Evolutionary conservation across 202 grass and related monocot genomes (phyloP), one percentile per base, ranked within the genome.

Genomic region (Saccharum hybrid): DNA sequence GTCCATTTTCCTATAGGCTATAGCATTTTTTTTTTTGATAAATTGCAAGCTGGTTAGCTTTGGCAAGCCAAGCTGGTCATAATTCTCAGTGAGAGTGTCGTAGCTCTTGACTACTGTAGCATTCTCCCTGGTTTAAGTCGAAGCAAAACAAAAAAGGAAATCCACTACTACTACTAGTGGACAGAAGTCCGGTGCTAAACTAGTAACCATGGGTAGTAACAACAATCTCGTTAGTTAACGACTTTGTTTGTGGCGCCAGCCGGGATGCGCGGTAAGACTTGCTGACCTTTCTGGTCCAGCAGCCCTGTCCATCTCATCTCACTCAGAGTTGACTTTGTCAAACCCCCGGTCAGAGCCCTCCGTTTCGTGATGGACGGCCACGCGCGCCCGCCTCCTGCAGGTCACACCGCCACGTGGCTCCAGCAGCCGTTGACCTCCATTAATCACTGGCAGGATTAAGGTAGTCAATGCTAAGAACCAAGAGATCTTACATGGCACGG

Each of bases 351-450:
- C 9, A 34, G 10, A 12, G 11, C 65, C 37, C 36, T 41, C 11
- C 13, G 18, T 81, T 38, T 52, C 5, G 4, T 8, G 74, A 54
- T 79, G 31, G 48, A 36, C 59, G 41, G 69, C 31, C 31, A 3
- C 31, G 28, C 46, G 21, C 21, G 30, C 48, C 10, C 10, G 7
- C 30, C 76, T 1, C 18, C 76, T 9, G 43, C 0, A 52, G 45
- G 34, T 8, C 39, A 41, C 10, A 48, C 9, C n/a, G 68, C 69
- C 81, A 80, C 86, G 80, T 88, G 86, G 6, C 1, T 33, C 8
- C 11, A 0, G 0, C 21, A 21, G 19, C 69, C 63, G 51, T 84
- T 88, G 81, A 88, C 76, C 66, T 52, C 45, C 23, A 26, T 66
- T 13, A 31, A 48, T 72, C 42, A 66, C 7, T 15, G n/a, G 28